A percentile compares a stretch with the other conserved stretches of the same genome.
These are phyloP conservation scores for Fusarium coicis DNA, from an alignment of 2,329 filamentous ascomycete species.

Conservation along the genomic window DNA sequence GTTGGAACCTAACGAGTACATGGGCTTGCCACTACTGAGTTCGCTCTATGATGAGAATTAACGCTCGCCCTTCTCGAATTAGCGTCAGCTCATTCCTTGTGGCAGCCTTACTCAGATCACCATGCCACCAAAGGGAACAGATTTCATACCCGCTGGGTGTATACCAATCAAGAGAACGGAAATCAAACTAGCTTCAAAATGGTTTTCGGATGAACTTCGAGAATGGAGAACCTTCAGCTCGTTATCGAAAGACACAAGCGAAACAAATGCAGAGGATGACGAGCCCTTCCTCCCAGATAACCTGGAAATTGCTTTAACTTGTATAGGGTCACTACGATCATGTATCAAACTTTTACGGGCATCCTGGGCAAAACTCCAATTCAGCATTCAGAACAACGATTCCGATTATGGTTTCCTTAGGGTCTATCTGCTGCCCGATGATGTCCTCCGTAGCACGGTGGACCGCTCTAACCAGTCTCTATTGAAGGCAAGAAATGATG, in stretches of 20 bases:
- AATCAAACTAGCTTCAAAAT: constrained; percentile 19
- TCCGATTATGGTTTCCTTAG: constrained; percentile 53
- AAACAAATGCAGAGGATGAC: background rate
- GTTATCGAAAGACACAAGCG: constrained; percentile 16
- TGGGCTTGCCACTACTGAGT: background rate
- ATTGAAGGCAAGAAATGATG: constrained; percentile 54
- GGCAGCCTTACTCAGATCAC: background rate
- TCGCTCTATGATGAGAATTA: background rate
- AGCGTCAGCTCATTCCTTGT: background rate
- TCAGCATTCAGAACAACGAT: constrained; percentile 41
- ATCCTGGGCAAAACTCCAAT: constrained; percentile 59
- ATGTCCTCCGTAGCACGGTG: constrained; percentile 66
- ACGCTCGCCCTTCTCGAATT: background rate
- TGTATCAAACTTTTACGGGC: constrained; percentile 49
- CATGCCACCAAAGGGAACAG: constrained; percentile 32
- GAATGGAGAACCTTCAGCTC: constrained; percentile 47
- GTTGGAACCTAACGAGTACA: background rate
- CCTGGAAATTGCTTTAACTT: constrained; percentile 47
- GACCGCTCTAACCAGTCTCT: constrained; percentile 59
- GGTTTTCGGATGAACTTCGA: constrained; percentile 13
- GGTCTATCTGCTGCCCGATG: constrained; percentile 73
- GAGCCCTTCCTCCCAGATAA: constrained; percentile 19
- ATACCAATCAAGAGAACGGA: constrained; percentile 46
- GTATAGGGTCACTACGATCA: constrained; percentile 33
- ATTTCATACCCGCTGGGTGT: constrained; percentile 57